phyloP scores from a whole-genome alignment of 2,329 filamentous ascomycete genomes.

The Fusarium sp. region DNA sequence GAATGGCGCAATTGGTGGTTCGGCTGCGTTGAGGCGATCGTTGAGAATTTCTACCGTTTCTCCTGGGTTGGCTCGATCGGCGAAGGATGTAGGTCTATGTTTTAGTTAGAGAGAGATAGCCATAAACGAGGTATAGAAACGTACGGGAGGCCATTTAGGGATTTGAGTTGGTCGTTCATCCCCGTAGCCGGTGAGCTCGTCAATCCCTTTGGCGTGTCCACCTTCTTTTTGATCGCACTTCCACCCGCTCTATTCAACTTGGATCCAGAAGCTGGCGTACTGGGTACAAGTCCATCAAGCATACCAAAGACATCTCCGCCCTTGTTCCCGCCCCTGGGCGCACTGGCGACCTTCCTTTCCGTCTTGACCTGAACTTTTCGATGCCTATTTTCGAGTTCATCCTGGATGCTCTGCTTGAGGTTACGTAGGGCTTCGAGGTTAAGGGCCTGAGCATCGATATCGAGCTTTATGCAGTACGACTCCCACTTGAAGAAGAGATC shows the following conservation, averaged over 20 bases:
- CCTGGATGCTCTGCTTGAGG: slow-evolving; percentile 89
- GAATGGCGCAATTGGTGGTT: slow-evolving; percentile 78
- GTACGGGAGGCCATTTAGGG: slow-evolving; percentile 49
- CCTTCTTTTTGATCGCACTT: slow-evolving; percentile 51
- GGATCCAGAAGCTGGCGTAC: slow-evolving; percentile 63
- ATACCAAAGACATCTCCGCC: slow-evolving; percentile 84
- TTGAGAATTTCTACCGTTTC: slow-evolving; percentile 88
- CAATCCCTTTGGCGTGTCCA: slow-evolving; percentile 46
- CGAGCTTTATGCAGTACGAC: slow-evolving; percentile 96
- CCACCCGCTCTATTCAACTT: slow-evolving; percentile 57
- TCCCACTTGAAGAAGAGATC: slow-evolving; percentile 99
- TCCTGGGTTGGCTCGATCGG: slow-evolving; percentile 81
- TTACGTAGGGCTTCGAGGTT: slow-evolving; percentile 77
- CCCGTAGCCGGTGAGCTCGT: slow-evolving; percentile 52
- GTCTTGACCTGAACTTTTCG: slow-evolving; percentile 72
- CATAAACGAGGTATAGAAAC: slow-evolving; percentile 15
- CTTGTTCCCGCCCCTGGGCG: slow-evolving; percentile 69
- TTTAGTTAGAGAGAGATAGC: slow-evolving; percentile 3
- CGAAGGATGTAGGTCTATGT: slow-evolving; percentile 64
- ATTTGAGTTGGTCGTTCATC: slow-evolving; percentile 52
- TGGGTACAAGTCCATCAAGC: slow-evolving; percentile 78
- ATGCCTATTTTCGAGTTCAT: slow-evolving; percentile 81
- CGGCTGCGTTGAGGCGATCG: slow-evolving; percentile 73
- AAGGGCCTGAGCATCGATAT: slow-evolving; percentile 76
- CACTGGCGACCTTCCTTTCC: slow-evolving; percentile 71